Evolutionary conservation across 768 basidiomycete species (phyloP), one percentile per base, ranked within the genome.

Genomic region (Tephrocybe rancida): DNA sequence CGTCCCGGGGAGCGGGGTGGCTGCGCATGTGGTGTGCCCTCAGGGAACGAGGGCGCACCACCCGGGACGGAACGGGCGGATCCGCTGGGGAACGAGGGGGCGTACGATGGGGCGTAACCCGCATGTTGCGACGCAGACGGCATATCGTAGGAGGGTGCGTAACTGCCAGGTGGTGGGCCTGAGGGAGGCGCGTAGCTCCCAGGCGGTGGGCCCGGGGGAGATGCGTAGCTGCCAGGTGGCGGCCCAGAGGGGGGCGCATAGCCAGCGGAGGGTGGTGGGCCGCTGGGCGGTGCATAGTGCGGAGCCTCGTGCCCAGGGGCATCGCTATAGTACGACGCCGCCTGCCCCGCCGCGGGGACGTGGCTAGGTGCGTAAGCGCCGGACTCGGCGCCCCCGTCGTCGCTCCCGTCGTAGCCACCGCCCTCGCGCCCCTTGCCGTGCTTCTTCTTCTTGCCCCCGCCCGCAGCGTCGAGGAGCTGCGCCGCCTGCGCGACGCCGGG

Each of bases 401-500:
- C 14, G 8, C n/a, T 16, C 7, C 35, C 35, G n/a, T 37, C 57
- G 47, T 47, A 50, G 13, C 57, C 57, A 18, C 60, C 54, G 2
- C 55, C 61, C 0, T 50, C 52, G 22, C 22, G 21, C 1, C 44
- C 50, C 29, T 48, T 59, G 0, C 68, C 72, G 64, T 22, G 52
- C 67, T 22, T 67, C 64, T 42, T 64, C 46, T 55, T 59, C 21
- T 55, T 58, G 1, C 70, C 70, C 11, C 61, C 58, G 9, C 65
- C 58, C 11, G 48, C 54, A 25, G 69, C 70, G 26, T 68, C 66
- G 26, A 81, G 62, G 8, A 79, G 10, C 11, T 70, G 61, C 65
- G 77, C 70, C 18, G 74, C 79, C 56, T 78, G 77, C 6, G 63
- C 42, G 22, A 80, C 72, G 3, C 78, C 80, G 0, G 84, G 84